A percentile compares a stretch with the other conserved stretches of the same genome.
Conservation (phyloP, 345 rosid species). For the Syzygium aromaticum region DNA sequence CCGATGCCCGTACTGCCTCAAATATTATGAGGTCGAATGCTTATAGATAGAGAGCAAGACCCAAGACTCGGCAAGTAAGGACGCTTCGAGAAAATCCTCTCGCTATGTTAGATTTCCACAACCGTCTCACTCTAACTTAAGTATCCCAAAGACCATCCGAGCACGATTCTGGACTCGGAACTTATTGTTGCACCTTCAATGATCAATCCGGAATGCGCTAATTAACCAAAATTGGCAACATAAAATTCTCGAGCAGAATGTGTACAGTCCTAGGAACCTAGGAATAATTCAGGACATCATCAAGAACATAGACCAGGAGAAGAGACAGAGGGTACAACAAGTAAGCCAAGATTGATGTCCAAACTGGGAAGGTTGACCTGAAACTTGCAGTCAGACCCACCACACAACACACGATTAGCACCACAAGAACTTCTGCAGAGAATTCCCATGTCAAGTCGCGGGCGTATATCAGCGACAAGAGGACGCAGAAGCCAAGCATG, state of each 20-base stretch:
- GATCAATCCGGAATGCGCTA: not conserved
- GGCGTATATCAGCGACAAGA: slow-evolving; percentile 15
- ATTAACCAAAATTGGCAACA: not conserved
- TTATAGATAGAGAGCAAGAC: not conserved
- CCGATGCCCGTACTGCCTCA: not conserved
- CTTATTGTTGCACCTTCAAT: not conserved
- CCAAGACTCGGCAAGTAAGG: not conserved
- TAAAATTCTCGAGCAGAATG: not conserved
- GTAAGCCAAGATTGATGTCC: slow-evolving; percentile 24
- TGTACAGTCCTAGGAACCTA: not conserved
- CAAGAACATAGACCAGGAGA: slow-evolving; percentile 21
- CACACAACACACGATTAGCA: slow-evolving; percentile 9
- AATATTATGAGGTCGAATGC: not conserved
- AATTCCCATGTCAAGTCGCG: slow-evolving; percentile 26
- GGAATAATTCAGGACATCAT: slow-evolving; percentile 3
- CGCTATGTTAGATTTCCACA: not conserved
- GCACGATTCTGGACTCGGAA: not conserved
- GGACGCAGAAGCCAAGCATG: slow-evolving; percentile 6
- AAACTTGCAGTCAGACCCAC: slow-evolving; percentile 22
- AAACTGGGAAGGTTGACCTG: slow-evolving; percentile 17
- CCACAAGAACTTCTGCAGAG: slow-evolving; percentile 23
- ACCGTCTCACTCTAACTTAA: not conserved
- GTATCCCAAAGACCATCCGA: not conserved
- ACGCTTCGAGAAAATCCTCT: not conserved
- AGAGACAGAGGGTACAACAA: slow-evolving; percentile 26